Base-by-base conservation (phyloP, 345 rosid genomes). In the Cardiospermum halicacabum region DNA sequence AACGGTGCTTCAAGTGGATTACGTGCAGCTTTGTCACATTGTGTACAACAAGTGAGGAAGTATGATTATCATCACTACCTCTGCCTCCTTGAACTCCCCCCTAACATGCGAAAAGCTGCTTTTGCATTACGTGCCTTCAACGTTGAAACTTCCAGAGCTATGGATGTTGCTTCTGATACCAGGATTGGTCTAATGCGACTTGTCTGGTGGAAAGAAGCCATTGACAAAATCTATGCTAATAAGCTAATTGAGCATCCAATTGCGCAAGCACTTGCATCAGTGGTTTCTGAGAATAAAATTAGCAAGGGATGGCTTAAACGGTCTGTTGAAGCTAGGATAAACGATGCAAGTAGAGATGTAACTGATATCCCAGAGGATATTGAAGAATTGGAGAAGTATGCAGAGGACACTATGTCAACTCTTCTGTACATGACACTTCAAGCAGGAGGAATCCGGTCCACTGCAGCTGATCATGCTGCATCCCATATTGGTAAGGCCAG, bases 11-110 rank as follows among this genome's bases (percentile, higher is more conserved):
- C 90, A 1, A 71, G 53, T 22, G 77, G 68, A 76, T 74, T 90
- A 65, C 81, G 89, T 1, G 74, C 89, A 25, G 96, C 98, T 39
- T 90, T 93, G 65, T 86, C 92, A 10, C 72, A 86, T 69, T 90
- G 98, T 69, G 94, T 90, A 40, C 83, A 86, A 65, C 97, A 88
- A 84, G 98, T 90, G 15, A 77, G 94, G 51, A 90, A 69, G 67
- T 90, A 90, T 80, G 98, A 93, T 79, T 90, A 90, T 72, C 98
- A 93, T 72, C 98, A 93, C 77, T 90, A 88, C 75, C 94, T 93
- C 65, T 93, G 98, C 83, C 96, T 93, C 43, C 96, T 93, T 13
- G 94, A 86, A 53, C 90, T 90, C n/a, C 97, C 96, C 2, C 78
- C 77, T 27, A 58, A 65, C 70, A 83, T 88, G 85, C 90, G 94